These are phyloP conservation scores for Erodium trifolium DNA, from an alignment of 441 rosid genomes.

Conservation along the genomic window DNA sequence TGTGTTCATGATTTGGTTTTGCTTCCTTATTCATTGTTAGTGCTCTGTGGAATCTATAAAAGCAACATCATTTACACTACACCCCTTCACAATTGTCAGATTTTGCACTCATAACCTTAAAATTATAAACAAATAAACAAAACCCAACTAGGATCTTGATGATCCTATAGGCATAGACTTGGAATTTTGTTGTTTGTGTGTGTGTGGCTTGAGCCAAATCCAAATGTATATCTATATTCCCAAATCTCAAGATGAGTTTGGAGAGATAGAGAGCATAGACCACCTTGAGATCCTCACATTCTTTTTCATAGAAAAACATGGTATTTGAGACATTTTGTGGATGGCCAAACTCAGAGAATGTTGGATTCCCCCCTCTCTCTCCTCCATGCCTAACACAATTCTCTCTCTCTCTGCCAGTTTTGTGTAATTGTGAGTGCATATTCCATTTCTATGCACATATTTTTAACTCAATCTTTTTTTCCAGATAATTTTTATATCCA, in stretches of 20 bases:
- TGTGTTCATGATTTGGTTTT: slow-evolving; percentile 12
- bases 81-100: slow-evolving; percentile 22
- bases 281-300: slow-evolving; percentile 48
- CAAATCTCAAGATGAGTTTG: slow-evolving; percentile 25
- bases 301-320: slow-evolving; percentile 18
- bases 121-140: background rate
- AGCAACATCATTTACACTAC: slow-evolving; percentile 9
- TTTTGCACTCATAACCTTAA: background rate
- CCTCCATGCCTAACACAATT: slow-evolving; percentile 11
- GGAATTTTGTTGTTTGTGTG: too few relatives aligned
- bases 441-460: background rate
- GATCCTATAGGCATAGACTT: background rate
- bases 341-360: slow-evolving; percentile 41
- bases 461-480: slow-evolving; percentile 11
- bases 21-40: slow-evolving; percentile 20
- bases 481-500: too few relatives aligned
- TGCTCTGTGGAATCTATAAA: slow-evolving; percentile 33
- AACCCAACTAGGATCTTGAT: slow-evolving; percentile 8
- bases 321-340: slow-evolving; percentile 27
- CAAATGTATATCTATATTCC: slow-evolving; percentile 5
- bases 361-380: slow-evolving; percentile 31
- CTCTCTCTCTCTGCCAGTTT: slow-evolving; percentile 1
- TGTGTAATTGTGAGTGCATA: background rate
- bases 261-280: background rate
- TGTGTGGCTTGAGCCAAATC: background rate